Conservation (phyloP, 192 early-diverging fungal species). For the Diversispora eburnea region DNA sequence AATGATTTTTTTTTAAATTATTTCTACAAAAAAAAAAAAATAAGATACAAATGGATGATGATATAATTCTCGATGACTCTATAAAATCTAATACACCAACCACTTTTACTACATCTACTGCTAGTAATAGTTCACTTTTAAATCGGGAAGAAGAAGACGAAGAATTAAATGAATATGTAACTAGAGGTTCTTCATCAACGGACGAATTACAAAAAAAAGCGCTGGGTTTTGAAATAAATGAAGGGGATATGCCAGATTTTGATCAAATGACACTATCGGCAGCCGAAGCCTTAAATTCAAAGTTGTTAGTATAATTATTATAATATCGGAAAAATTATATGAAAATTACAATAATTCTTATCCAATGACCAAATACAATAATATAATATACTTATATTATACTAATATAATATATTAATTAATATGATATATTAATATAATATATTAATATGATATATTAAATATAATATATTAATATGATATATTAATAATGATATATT, state of each 20-base stretch:
- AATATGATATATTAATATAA: background rate
- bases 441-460: background rate
- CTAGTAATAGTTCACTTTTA: too few relatives aligned
- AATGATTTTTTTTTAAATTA: too few relatives aligned
- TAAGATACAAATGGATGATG: too few relatives aligned
- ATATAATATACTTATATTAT: background rate
- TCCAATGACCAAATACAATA: background rate
- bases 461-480: background rate
- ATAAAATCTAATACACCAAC: too few relatives aligned
- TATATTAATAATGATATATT: background rate
- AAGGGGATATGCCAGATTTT: background rate
- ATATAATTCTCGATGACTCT: too few relatives aligned
- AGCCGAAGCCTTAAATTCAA: conserved; percentile 10
- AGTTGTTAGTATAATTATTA: conserved; percentile 11
- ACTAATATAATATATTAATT: background rate
- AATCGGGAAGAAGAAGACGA: too few relatives aligned
- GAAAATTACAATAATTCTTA: background rate
- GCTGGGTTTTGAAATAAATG: too few relatives aligned
- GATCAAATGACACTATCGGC: conserved; percentile 21
- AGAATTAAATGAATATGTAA: too few relatives aligned
- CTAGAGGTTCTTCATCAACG: too few relatives aligned
- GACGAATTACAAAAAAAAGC: too few relatives aligned
- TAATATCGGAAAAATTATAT: background rate
- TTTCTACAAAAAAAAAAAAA: too few relatives aligned
- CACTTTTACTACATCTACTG: too few relatives aligned